Percentiles rank a stretch among this genome's conserved stretches.
phyloP scores from a whole-genome alignment of 352 stramenopile genomes.

The Pythium biforme region DNA sequence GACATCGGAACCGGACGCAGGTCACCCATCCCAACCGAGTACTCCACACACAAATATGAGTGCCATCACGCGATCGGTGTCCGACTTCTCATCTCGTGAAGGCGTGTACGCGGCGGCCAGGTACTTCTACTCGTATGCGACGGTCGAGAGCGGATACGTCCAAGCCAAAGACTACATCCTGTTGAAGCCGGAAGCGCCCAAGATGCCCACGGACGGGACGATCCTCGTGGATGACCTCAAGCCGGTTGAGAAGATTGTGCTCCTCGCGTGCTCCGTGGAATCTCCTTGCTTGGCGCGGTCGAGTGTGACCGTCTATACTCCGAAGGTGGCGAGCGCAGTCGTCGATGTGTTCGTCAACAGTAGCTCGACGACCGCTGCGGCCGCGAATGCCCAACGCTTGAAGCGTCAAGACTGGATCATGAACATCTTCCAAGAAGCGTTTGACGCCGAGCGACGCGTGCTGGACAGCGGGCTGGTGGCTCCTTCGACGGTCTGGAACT shows the following conservation, averaged over 20 bases:
- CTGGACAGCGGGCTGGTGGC: slow-evolving; percentile 45
- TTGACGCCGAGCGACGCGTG: slow-evolving; percentile 40
- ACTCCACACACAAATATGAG: not conserved
- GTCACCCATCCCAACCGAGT: not conserved
- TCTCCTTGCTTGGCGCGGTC: slow-evolving; percentile 42
- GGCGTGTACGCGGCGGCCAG: slow-evolving; percentile 9
- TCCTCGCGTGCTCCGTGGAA: slow-evolving; percentile 27
- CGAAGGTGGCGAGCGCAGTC: slow-evolving; percentile 26
- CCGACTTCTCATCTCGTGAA: slow-evolving; percentile 5
- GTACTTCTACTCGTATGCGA: slow-evolving; percentile 16
- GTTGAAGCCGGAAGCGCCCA: not conserved
- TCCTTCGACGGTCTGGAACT: slow-evolving; percentile 66
- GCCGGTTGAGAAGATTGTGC: not conserved
- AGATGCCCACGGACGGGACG: not conserved
- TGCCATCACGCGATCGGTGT: not conserved
- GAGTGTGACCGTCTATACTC: slow-evolving; percentile 64
- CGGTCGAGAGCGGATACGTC: slow-evolving; percentile 1
- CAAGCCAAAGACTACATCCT: slow-evolving; percentile 4
- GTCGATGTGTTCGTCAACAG: slow-evolving; percentile 1
- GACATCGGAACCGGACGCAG: slow-evolving; percentile 5
- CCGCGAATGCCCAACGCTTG: not conserved
- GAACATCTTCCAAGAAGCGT: slow-evolving; percentile 36
- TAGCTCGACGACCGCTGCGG: not conserved
- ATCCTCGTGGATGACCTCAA: slow-evolving; percentile 3
- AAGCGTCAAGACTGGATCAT: slow-evolving; percentile 37